phyloP scores from a whole-genome alignment of 345 rosid species.

The Atalantia buxifolia region DNA sequence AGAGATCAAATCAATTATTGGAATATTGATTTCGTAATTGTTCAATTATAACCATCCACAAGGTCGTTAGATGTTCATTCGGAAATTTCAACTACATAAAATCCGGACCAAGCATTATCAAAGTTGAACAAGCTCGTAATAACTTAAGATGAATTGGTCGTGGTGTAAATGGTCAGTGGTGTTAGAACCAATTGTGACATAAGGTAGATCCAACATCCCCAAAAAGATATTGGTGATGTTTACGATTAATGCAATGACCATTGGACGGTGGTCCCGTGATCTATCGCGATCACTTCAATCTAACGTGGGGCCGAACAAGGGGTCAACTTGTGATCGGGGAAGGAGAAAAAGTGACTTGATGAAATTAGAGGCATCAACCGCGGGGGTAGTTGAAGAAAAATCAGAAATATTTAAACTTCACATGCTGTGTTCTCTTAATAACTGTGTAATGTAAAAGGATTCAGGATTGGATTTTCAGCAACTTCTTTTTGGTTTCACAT shows the following conservation, averaged over 20 bases:
- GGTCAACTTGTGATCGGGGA: background rate
- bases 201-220: background rate
- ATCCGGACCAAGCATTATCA: background rate
- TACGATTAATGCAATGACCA: background rate
- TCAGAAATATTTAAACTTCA: slow-evolving; percentile 12
- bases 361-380: background rate
- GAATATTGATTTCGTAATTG: no score
- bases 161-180: background rate
- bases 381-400: slow-evolving; percentile 9
- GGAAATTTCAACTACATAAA: background rate
- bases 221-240: background rate
- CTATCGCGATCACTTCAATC: background rate
- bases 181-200: no score
- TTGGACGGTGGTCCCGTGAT: background rate
- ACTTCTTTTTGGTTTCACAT: slow-evolving; percentile 7
- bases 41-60: no score
- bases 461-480: background rate
- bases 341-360: background rate
- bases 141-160: background rate
- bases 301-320: background rate
- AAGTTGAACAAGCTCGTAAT: background rate
- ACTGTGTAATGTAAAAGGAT: background rate
- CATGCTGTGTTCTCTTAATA: slow-evolving; percentile 20
- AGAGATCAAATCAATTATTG: no score
- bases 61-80: background rate